Evolutionary conservation across 1,284 basidiomycete species (phyloP).

Genomic region (Trametes hirsuta): DNA sequence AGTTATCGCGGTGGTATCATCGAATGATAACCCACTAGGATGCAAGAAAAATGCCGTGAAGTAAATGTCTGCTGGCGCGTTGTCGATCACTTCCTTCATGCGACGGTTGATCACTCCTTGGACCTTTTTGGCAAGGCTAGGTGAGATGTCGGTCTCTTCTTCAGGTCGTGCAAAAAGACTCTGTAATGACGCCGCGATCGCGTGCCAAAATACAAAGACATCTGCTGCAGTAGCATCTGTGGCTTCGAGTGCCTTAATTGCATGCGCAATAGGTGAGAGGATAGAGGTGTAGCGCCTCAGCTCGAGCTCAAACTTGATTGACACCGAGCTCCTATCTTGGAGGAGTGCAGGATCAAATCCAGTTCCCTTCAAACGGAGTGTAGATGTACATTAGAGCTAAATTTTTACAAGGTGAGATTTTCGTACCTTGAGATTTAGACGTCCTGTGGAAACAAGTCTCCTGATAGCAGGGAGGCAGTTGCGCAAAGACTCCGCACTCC

Average conservation of each 20-base stretch:
- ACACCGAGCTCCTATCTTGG: neutral
- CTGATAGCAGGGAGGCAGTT: neutral
- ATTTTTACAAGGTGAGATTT: no score
- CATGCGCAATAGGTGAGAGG: neutral
- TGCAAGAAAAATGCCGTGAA: neutral
- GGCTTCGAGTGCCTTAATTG: conserved; percentile 1
- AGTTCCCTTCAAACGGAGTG: neutral
- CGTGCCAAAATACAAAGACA: conserved; percentile 1
- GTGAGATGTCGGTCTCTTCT: neutral
- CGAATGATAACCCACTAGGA: neutral
- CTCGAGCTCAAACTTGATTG: neutral
- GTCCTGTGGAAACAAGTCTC: neutral
- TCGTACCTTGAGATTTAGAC: neutral
- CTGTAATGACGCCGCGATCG: neutral
- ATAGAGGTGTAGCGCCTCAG: neutral
- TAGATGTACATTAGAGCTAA: no score
- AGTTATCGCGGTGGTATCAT: neutral
- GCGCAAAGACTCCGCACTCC: neutral
- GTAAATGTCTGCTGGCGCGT: neutral
- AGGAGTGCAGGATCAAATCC: neutral
- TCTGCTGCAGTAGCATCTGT: neutral
- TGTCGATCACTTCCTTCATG: conserved; percentile 1
- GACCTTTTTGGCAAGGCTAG: neutral
- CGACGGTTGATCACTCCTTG: neutral
- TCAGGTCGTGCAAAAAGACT: neutral